Base-by-base conservation (phyloP, 2,329 filamentous ascomycete species). In the Neoscytalidium dimidiatum region DNA sequence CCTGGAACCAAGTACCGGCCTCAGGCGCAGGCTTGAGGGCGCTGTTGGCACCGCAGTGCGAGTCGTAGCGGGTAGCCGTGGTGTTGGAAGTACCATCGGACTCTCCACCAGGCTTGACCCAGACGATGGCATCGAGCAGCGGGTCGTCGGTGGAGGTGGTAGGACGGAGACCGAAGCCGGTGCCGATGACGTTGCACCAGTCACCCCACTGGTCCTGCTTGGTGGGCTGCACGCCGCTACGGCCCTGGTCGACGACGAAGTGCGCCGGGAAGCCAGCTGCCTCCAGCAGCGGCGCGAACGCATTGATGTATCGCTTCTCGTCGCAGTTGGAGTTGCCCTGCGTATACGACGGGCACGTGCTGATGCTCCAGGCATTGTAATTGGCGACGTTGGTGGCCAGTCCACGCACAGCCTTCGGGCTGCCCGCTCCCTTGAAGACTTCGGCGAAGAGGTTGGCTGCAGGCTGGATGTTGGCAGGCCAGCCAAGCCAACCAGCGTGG, bases 91-190 rank as follows among this genome's bases (percentile, higher is more conserved):
- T 84, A 64, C 82, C 82, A 65, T 85, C 83, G 64, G 76, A 77
- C 68, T 85, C 83, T 62, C 82, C 83, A 68, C 88, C 88, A 4
- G 88, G 88, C 83, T 90, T 91, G 69, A 90, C 80, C 88, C 88
- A 90, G 65, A 90, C 88, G 68, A 90, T 88, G 44, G 88, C 87
- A 73, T 91, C 89, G 35, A 84, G 80, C 19, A 88, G 78, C 1
- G 77, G 72, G 67, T 87, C 82, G 41, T 85, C 86, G 8, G 88
- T 90, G 72, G 85, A 79, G n/a, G 86, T 81, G 3, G 84, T 85
- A 1, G 88, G 87, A n/a, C 86, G 83, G n/a, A 77, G 76, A 66
- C 88, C 89, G 67, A 90, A 90, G 7, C 88, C 88, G 65, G 87
- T 85, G 33, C 83, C 85, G 53, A 79, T 83, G 66, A 88, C 82